These are phyloP conservation scores for Boletus barrowsii DNA, from an alignment of 768 basidiomycete species.

Conservation along the genomic window DNA sequence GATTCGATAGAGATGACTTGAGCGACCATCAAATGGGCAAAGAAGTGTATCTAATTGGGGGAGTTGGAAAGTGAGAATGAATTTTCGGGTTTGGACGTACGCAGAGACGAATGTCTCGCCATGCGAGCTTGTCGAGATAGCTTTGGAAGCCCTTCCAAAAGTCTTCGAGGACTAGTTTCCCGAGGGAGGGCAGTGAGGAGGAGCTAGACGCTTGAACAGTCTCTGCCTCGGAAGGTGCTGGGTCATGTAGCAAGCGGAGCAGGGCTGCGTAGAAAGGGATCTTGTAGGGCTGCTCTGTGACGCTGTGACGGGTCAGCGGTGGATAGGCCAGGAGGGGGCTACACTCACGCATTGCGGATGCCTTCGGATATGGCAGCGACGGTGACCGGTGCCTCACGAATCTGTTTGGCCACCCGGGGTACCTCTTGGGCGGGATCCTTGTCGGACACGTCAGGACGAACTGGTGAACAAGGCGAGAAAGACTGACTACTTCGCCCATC, in stretches of 20 bases:
- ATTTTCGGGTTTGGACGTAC: constrained; percentile 45
- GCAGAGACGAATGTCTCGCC: constrained; percentile 86
- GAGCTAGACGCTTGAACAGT: constrained; percentile 25
- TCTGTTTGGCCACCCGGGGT: constrained; percentile 59
- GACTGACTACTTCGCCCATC: constrained; percentile 78
- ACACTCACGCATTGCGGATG: constrained; percentile 62
- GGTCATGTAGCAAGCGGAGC: constrained; percentile 63
- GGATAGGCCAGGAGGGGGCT: not conserved
- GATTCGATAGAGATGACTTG: constrained; percentile 74
- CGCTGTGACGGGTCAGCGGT: constrained; percentile 40
- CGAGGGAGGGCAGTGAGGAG: constrained; percentile 43
- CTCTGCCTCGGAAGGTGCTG: constrained; percentile 34
- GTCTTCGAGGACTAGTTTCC: constrained; percentile 77
- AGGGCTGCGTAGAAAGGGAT: constrained; percentile 85
- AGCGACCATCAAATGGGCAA: constrained; percentile 81
- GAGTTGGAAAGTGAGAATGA: constrained; percentile 1
- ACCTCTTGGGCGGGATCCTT: constrained; percentile 74
- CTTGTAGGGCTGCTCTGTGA: constrained; percentile 93
- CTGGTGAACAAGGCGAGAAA: too few species aligned
- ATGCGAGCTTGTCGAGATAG: constrained; percentile 83
- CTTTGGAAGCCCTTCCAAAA: constrained; percentile 89
- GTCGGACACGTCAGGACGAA: not conserved
- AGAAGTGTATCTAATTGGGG: constrained; percentile 76
- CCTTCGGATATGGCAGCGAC: constrained; percentile 69
- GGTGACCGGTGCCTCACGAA: constrained; percentile 57